Evolutionary conservation across 371 early-diverging fungal species (phyloP).

Genomic region (Apophysomyces ossiformis): DNA sequence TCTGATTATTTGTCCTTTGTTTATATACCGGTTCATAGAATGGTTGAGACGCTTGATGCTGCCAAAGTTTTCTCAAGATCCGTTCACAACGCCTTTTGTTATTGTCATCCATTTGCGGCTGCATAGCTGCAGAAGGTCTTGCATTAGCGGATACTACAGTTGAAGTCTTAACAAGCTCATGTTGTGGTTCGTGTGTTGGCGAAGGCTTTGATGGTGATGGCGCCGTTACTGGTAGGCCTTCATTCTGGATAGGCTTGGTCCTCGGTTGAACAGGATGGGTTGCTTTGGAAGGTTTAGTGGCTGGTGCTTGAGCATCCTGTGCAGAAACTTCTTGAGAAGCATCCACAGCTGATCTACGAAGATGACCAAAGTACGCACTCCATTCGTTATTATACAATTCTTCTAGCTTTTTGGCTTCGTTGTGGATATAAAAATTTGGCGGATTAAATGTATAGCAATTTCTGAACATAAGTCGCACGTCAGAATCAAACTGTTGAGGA

Average conservation of each 20-base stretch:
- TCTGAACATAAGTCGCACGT: constrained; percentile 55
- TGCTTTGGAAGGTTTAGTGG: constrained; percentile 14
- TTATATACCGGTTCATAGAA: constrained; percentile 43
- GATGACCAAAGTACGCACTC: constrained; percentile 42
- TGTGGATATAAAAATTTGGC: constrained; percentile 75
- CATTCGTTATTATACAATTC: constrained; percentile 63
- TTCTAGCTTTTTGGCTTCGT: constrained; percentile 64
- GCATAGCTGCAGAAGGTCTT: constrained; percentile 1
- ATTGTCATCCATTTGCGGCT: constrained; percentile 37
- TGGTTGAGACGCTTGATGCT: constrained; percentile 39
- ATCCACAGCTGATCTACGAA: constrained; percentile 15
- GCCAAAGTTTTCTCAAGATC: constrained; percentile 41
- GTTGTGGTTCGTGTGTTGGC: constrained; percentile 5
- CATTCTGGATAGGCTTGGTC: not conserved
- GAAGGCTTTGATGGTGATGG: constrained; percentile 10
- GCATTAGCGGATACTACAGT: constrained; percentile 4
- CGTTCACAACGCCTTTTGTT: constrained; percentile 43
- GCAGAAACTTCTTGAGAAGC: constrained; percentile 23
- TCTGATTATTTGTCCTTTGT: not conserved
- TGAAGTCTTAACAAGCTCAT: constrained; percentile 7
- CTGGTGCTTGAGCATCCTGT: constrained; percentile 11
- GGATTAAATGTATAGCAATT: constrained; percentile 78
- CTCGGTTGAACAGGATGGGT: constrained; percentile 4
- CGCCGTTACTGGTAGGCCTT: not conserved
- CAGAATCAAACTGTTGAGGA: constrained; percentile 50